Percentiles rank a stretch among this genome's conserved stretches.
Evolutionary conservation across 345 rosid species (phyloP).

Genomic region (Diplotaxis tenuifolia): DNA sequence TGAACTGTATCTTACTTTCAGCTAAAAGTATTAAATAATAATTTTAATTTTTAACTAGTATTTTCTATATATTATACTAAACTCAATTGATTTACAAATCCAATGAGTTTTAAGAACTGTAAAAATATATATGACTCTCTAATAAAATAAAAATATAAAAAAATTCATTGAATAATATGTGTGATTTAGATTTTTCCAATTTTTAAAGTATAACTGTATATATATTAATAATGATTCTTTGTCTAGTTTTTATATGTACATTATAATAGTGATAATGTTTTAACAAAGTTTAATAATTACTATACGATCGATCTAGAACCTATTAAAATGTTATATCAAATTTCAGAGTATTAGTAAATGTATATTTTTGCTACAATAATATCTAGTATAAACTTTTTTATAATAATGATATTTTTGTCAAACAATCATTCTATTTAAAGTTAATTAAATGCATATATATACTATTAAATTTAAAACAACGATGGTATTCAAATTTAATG

Average conservation of each 20-base stretch:
- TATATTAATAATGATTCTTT: background rate
- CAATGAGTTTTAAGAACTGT: background rate
- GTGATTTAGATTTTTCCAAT: background rate
- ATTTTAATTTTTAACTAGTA: background rate
- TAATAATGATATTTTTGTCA: background rate
- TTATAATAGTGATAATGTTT: background rate
- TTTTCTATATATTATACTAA: background rate
- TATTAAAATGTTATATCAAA: background rate
- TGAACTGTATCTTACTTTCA: background rate
- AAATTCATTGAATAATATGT: background rate
- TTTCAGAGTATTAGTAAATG: background rate
- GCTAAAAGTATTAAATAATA: background rate
- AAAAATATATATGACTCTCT: background rate
- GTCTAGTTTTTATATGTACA: background rate
- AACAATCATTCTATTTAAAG: too few species aligned
- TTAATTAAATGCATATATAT: too few species aligned
- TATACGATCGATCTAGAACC: background rate
- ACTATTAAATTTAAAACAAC: background rate
- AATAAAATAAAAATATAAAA: background rate
- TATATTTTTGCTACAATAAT: background rate
- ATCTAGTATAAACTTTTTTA: background rate
- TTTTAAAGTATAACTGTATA: background rate
- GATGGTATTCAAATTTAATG: background rate
- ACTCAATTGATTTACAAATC: background rate
- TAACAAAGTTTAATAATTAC: background rate